A percentile compares a stretch with the other conserved stretches of the same genome.
phyloP scores from a whole-genome alignment of 1,139 yeast genomes.

The Hyphopichia burtonii region DNA sequence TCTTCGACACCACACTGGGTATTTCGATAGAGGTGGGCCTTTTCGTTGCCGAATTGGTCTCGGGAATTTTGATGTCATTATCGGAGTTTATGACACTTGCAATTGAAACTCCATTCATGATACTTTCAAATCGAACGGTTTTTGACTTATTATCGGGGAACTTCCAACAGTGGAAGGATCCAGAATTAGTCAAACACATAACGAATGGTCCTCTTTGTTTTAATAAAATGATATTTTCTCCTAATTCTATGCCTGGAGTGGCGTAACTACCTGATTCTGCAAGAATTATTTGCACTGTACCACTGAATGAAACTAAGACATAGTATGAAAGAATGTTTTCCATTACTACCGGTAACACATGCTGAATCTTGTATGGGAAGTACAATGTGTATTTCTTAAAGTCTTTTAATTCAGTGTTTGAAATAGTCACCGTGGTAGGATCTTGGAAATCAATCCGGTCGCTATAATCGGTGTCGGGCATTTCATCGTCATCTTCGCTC shows the following conservation, averaged over 20 bases:
- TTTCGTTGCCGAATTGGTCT: background rate
- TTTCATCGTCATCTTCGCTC: slow-evolving; percentile 33
- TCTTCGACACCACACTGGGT: slow-evolving; percentile 20
- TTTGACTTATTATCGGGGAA: slow-evolving; percentile 16
- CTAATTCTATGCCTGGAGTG: slow-evolving; percentile 60
- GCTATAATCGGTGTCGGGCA: slow-evolving; percentile 19
- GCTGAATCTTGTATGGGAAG: slow-evolving; percentile 45
- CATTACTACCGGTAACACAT: slow-evolving; percentile 33
- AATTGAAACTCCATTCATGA: slow-evolving; percentile 45
- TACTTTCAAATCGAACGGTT: slow-evolving; percentile 17
- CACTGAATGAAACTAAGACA: slow-evolving; percentile 71
- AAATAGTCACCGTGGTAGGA: slow-evolving; percentile 41
- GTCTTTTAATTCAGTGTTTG: slow-evolving; percentile 16
- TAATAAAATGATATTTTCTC: slow-evolving; percentile 50
- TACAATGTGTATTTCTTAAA: slow-evolving; percentile 28
- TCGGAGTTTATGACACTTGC: slow-evolving; percentile 49
- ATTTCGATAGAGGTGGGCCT: background rate
- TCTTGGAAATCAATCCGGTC: slow-evolving; percentile 44
- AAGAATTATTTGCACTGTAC: slow-evolving; percentile 66
- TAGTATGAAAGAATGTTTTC: slow-evolving; percentile 32
- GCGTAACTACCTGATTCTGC: slow-evolving; percentile 55
- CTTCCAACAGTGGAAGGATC: slow-evolving; percentile 52
- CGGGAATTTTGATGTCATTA: slow-evolving; percentile 3
- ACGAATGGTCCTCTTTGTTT: slow-evolving; percentile 53
- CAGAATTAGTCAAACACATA: slow-evolving; percentile 52